Evolutionary conservation across 805 yeast genomes (phyloP).

Genomic region (Dipodascus geniculatus): DNA sequence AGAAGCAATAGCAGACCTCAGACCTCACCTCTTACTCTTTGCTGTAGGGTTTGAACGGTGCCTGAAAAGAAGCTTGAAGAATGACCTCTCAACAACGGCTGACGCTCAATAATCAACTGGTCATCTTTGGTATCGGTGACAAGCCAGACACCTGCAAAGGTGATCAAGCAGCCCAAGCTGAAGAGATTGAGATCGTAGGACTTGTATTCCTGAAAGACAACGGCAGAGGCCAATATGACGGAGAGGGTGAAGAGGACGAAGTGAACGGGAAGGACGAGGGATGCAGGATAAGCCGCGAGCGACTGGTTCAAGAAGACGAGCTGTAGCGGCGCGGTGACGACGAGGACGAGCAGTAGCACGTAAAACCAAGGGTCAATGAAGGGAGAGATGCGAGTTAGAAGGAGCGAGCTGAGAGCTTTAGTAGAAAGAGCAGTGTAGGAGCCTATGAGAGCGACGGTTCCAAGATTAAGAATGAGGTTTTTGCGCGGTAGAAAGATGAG

Average conservation of each 20-base stretch:
- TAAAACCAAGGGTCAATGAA: slow-evolving; percentile 25
- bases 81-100: background rate
- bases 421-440: slow-evolving; percentile 37
- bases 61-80: background rate
- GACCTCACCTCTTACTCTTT: background rate
- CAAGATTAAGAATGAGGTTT: slow-evolving; percentile 23
- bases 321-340: slow-evolving; percentile 32
- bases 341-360: slow-evolving; percentile 22
- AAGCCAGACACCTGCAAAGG: slow-evolving; percentile 33
- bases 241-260: slow-evolving; percentile 37
- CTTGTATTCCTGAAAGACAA: slow-evolving; percentile 32
- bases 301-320: slow-evolving; percentile 30
- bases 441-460: slow-evolving; percentile 34
- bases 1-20: background rate
- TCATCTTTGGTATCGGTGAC: slow-evolving; percentile 17
- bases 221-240: slow-evolving; percentile 32
- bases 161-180: slow-evolving; percentile 26
- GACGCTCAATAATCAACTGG: background rate
- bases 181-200: slow-evolving; percentile 21
- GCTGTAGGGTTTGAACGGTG: background rate
- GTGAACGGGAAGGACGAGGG: slow-evolving; percentile 39
- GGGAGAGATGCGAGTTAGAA: slow-evolving; percentile 13
- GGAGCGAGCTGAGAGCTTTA: slow-evolving; percentile 29
- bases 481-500: slow-evolving; percentile 3
- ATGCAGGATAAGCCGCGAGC: slow-evolving; percentile 30